phyloP scores from a whole-genome alignment of 352 stramenopile genomes.

The Globisporangium cederbergense region DNA sequence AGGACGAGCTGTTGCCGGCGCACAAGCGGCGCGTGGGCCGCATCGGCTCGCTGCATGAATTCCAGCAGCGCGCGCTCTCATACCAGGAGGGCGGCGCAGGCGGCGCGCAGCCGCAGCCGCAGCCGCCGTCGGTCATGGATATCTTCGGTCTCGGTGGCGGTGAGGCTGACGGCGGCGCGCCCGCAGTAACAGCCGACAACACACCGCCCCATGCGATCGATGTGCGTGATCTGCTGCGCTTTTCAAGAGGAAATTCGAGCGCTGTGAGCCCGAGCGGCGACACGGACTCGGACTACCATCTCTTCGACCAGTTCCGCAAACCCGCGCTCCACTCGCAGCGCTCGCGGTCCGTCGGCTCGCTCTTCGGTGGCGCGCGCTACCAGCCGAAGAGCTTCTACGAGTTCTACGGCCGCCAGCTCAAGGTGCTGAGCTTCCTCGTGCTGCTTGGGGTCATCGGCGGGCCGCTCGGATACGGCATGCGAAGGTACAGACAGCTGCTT shows the following conservation, averaged over 20 bases:
- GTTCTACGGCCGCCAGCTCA: conserved; percentile 66
- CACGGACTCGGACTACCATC: conserved; percentile 33
- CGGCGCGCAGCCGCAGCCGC: not conserved
- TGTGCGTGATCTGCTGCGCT: conserved; percentile 20
- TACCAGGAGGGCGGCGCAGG: conserved; percentile 34
- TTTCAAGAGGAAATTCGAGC: conserved; percentile 12
- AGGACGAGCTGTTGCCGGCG: conserved; percentile 48
- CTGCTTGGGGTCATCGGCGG: conserved; percentile 79
- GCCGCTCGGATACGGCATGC: conserved; percentile 72
- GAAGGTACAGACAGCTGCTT: conserved; percentile 16
- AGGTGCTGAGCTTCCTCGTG: conserved; percentile 72
- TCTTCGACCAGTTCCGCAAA: conserved; percentile 19
- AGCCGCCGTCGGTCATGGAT: not conserved
- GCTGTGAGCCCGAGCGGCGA: conserved; percentile 14
- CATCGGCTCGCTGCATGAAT: conserved; percentile 78
- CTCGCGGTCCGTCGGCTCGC: conserved; percentile 47
- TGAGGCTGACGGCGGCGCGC: not conserved
- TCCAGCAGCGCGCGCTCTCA: conserved; percentile 71
- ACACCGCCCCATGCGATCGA: conserved; percentile 7
- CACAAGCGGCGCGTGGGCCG: conserved; percentile 67
- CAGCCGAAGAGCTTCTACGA: conserved; percentile 32
- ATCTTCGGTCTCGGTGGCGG: not conserved
- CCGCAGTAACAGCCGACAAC: not conserved
- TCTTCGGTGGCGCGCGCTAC: conserved; percentile 56
- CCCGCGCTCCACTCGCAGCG: conserved; percentile 25